Evolutionary conservation across 2,329 filamentous ascomycete genomes (phyloP).

Genomic region (Endothia cerciana): DNA sequence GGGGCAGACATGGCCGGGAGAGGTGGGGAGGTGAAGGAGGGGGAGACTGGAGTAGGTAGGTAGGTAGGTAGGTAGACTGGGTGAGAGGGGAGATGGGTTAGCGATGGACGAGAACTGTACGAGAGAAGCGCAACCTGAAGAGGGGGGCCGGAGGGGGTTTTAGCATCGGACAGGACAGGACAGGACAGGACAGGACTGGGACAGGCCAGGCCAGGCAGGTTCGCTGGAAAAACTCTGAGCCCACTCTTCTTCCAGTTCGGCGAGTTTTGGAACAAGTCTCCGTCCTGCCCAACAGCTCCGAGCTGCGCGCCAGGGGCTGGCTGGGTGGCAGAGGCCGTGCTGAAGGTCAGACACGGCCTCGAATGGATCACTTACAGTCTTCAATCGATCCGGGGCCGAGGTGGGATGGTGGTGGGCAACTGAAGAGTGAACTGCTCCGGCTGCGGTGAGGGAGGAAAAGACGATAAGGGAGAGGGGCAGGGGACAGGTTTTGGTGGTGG

Average conservation of each 20-base stretch:
- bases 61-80: slow-evolving; percentile 23
- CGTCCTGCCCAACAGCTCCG: slow-evolving; percentile 15
- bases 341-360: no score
- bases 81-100: not conserved
- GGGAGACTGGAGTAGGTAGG: slow-evolving; percentile 23
- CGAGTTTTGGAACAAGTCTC: slow-evolving; percentile 14
- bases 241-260: slow-evolving; percentile 7
- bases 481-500: slow-evolving; percentile 22
- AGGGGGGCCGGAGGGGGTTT: slow-evolving; percentile 4
- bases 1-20: slow-evolving; percentile 68
- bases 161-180: no score
- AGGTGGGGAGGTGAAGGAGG: slow-evolving; percentile 18
- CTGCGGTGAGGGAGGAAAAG: slow-evolving; percentile 33
- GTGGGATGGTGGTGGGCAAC: slow-evolving; percentile 1
- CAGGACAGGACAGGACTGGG: no score
- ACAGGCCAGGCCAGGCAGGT: no score
- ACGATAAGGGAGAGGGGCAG: slow-evolving; percentile 33
- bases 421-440: no score
- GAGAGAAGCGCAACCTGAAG: not conserved
- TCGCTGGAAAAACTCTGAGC: slow-evolving; percentile 26
- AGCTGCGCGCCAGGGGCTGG: slow-evolving; percentile 11
- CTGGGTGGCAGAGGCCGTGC: no score
- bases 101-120: not conserved
- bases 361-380: not conserved
- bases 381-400: not conserved